Conservation (phyloP, 1,139 yeast species). For the Yamadazyma pseudoaaseri region DNA sequence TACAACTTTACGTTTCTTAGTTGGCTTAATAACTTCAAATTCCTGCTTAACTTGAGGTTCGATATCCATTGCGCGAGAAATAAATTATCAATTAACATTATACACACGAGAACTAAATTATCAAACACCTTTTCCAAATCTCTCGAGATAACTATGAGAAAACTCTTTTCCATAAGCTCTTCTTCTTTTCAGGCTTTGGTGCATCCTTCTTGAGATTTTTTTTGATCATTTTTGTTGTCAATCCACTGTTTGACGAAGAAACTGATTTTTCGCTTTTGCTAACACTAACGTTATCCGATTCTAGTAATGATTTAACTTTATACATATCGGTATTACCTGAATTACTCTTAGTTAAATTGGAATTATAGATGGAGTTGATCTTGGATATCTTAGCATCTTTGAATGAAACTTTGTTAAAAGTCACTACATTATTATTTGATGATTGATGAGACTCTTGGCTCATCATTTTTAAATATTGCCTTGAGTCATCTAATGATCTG, state of each 20-base stretch:
- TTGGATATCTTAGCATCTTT: slow-evolving; percentile 14
- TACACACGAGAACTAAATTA: not conserved
- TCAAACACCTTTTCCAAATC: too few species aligned
- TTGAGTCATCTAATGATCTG: slow-evolving; percentile 26
- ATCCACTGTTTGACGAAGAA: slow-evolving; percentile 10
- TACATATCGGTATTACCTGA: slow-evolving; percentile 23
- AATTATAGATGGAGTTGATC: slow-evolving; percentile 31
- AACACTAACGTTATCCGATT: slow-evolving; percentile 8
- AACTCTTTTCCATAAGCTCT: slow-evolving; percentile 16
- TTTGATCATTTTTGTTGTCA: slow-evolving; percentile 15
- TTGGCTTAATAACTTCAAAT: slow-evolving; percentile 7
- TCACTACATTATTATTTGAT: not conserved
- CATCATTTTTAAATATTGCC: slow-evolving; percentile 19
- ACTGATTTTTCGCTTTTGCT: slow-evolving; percentile 6
- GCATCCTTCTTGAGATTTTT: slow-evolving; percentile 12
- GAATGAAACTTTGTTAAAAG: slow-evolving; percentile 4
- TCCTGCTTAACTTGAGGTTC: slow-evolving; percentile 14
- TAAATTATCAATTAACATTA: not conserved
- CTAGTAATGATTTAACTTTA: slow-evolving; percentile 40
- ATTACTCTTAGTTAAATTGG: slow-evolving; percentile 11
- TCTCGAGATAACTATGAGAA: slow-evolving; percentile 7
- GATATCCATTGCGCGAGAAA: slow-evolving; percentile 7
- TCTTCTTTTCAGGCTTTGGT: slow-evolving; percentile 11
- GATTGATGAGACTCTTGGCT: not conserved
- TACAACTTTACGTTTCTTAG: slow-evolving; percentile 15